Evolutionary conservation across 257 asterid genomes (phyloP).

Genomic region (Nicotiana paniculata): DNA sequence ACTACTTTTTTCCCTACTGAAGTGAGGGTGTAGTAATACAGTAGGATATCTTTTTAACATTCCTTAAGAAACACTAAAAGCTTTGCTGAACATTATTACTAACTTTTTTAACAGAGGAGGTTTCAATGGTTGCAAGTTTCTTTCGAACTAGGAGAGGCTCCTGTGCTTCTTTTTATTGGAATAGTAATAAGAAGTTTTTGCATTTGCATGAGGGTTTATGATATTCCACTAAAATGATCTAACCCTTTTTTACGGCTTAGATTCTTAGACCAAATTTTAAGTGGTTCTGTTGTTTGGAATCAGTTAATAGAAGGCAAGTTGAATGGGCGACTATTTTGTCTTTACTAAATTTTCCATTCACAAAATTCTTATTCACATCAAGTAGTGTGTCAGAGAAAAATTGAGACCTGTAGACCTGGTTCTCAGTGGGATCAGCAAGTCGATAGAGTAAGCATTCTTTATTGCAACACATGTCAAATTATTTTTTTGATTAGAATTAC

Average conservation of each 20-base stretch:
- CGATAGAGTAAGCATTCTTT: neutral
- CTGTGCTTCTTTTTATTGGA: neutral
- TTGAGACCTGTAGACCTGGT: neutral
- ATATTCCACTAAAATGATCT: neutral
- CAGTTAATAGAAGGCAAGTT: neutral
- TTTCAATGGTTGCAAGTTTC: neutral
- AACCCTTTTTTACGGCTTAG: neutral
- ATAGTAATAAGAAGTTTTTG: neutral
- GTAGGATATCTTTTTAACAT: neutral
- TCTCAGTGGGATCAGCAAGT: neutral
- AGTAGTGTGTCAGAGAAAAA: neutral
- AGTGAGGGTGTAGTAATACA: neutral
- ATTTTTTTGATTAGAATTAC: neutral
- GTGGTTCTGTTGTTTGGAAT: neutral
- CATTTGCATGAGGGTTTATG: neutral
- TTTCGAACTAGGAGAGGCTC: neutral
- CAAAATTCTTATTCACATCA: neutral
- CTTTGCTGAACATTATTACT: neutral
- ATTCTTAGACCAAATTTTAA: neutral
- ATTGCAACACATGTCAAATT: neutral
- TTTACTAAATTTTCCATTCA: neutral
- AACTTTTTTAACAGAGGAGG: neutral
- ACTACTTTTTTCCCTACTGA: neutral
- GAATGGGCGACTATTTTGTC: neutral
- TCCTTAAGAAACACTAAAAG: neutral